These are phyloP conservation scores for Sanghuangporus sanghuang DNA, from an alignment of 1,284 basidiomycete species.

Conservation along the genomic window DNA sequence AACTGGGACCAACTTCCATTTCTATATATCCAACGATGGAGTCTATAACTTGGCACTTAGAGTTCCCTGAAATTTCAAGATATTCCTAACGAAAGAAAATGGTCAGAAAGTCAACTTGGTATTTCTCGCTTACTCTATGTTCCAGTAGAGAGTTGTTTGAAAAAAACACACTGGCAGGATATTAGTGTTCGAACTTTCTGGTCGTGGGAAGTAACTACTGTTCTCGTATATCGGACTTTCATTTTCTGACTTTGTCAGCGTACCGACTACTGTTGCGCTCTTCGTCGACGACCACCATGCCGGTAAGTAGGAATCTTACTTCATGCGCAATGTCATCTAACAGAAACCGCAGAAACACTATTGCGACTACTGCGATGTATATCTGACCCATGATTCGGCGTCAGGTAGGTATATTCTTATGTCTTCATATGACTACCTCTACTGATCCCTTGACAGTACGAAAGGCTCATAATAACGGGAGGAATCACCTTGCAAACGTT, in stretches of 20 bases:
- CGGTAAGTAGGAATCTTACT: slow-evolving; percentile 8
- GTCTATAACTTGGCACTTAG: too few relatives aligned
- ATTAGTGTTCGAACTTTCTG: not conserved
- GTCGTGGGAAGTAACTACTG: not conserved
- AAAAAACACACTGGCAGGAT: not conserved
- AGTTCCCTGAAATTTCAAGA: too few relatives aligned
- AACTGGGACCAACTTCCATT: too few relatives aligned
- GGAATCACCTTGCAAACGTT: slow-evolving; percentile 95
- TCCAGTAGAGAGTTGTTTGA: not conserved
- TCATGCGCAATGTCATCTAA: not conserved
- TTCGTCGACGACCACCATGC: slow-evolving; percentile 18
- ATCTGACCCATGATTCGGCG: slow-evolving; percentile 84
- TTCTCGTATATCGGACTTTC: not conserved
- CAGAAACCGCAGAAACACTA: slow-evolving; percentile 63
- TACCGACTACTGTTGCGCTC: not conserved
- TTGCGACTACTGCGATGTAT: slow-evolving; percentile 92
- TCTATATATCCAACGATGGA: too few relatives aligned
- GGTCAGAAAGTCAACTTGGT: too few relatives aligned
- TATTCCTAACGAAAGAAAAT: too few relatives aligned
- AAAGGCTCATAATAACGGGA: slow-evolving; percentile 95
- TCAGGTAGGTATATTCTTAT: slow-evolving; percentile 48
- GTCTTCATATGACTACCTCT: slow-evolving; percentile 20
- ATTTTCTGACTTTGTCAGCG: not conserved
- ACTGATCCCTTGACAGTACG: slow-evolving; percentile 55
- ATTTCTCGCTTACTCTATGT: not conserved